phyloP scores from a whole-genome alignment of 2,329 filamentous ascomycete species.

The Ustilaginoidea virens region DNA sequence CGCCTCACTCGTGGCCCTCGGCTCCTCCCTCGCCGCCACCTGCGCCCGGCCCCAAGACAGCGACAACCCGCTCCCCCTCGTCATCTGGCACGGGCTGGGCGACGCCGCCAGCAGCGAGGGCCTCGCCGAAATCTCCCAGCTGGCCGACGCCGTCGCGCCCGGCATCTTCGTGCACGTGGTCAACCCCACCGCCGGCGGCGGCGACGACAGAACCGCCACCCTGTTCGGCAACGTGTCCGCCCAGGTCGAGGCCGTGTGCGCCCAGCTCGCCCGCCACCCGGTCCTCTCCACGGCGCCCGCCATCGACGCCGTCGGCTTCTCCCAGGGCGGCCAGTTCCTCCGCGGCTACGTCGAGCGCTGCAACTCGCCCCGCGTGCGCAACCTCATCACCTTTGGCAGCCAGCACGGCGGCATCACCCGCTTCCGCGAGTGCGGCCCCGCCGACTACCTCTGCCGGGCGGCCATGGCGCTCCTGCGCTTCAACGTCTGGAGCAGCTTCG shows the following conservation, averaged over 20 bases:
- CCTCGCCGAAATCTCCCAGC: conserved; percentile 59
- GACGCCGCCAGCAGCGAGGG: conserved; percentile 67
- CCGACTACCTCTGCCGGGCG: conserved; percentile 68
- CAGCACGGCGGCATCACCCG: conserved; percentile 86
- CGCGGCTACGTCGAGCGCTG: conserved; percentile 81
- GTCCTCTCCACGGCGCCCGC: conserved; percentile 70
- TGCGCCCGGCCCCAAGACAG: conserved; percentile 19
- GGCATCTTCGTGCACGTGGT: conserved; percentile 32
- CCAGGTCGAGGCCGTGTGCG: conserved; percentile 65
- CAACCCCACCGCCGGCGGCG: conserved; percentile 23
- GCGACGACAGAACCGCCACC: conserved; percentile 61
- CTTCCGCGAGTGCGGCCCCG: conserved; percentile 57
- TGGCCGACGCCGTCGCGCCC: conserved; percentile 66
- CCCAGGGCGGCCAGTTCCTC: conserved; percentile 92
- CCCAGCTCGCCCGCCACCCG: conserved; percentile 56
- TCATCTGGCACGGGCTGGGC: conserved; percentile 83
- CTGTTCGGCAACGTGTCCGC: conserved; percentile 82
- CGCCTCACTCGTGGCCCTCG: conserved; percentile 9
- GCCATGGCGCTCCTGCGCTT: conserved; percentile 63
- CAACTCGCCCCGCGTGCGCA: conserved; percentile 58
- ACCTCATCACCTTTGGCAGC: conserved; percentile 74
- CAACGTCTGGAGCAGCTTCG: conserved; percentile 66
- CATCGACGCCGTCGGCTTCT: conserved; percentile 86
- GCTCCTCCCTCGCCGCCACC: conserved; percentile 15
- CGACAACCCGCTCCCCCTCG: conserved; percentile 65